Base-by-base conservation (phyloP, 2,329 filamentous ascomycete genomes). In the Chalaropsis ovoidea region DNA sequence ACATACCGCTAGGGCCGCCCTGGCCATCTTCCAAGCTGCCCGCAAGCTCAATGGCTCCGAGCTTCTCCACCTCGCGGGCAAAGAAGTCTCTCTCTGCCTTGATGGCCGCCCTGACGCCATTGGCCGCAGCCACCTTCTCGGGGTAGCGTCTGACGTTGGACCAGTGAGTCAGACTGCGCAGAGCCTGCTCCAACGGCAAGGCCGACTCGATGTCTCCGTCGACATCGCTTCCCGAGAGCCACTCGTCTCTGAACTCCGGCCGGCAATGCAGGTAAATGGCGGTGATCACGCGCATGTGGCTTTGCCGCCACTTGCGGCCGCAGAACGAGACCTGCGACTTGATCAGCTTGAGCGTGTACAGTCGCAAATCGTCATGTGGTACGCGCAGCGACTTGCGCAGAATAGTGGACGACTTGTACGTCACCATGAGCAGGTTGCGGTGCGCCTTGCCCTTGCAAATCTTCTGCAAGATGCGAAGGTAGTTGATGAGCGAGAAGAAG, bases 271-370 rank as follows among this genome's bases (percentile, higher is more conserved):
- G 80, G 75, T 96, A 99, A 1, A 99, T 90, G 2, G 92, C 91
- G 0, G 94, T 99, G 73, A 99, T 99, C 72, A 97, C 92, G 65
- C 93, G 89, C 94, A 99, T 99, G 75, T 99, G 97, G 70, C 86
- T 86, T 77, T 97, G 94, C 15, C 94, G 86, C 94, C 94, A 99
- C 77, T 99, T 99, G 54, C 94, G 87, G 24, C 94, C 93, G 75
- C 93, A 97, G 79, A 96, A 99, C 0, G 94, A 94, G 3, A 99
- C 94, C 75, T 99, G 94, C 68, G 91, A 94, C 76, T 99, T 99
- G 85, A 97, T 97, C 0, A 99, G 82, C 76, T 99, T 99, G 70
- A 99, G 83, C 0, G 94, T 96, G 78, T 97, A 97, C 54, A 96
- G 85, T 5, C 94, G 86, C 49, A 99, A 81, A 71, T 90, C 83